A percentile compares a stretch with the other conserved stretches of the same genome.
Evolutionary conservation across 164 flowering plant genomes (phyloP).

Genomic region (Nymphaea thermarum): DNA sequence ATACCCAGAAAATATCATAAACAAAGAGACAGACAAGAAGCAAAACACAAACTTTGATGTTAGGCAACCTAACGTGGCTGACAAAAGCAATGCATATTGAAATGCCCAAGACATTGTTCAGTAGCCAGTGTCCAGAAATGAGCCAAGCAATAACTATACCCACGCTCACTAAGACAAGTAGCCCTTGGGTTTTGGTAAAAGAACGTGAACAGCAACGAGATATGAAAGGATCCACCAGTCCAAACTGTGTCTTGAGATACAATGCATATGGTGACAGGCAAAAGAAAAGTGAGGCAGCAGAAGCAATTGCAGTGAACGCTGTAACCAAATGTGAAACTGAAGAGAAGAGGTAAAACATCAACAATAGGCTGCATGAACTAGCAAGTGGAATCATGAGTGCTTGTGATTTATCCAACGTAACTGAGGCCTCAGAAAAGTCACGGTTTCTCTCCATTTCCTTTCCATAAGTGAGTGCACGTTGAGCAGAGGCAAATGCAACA

Average conservation of each 20-base stretch:
- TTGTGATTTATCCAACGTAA: slow-evolving; percentile 75
- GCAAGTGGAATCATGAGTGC: slow-evolving; percentile 89
- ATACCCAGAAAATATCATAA: slow-evolving; percentile 97
- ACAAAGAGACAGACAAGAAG: slow-evolving; percentile 81
- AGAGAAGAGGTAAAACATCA: slow-evolving; percentile 89
- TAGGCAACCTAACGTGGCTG: slow-evolving; percentile 92
- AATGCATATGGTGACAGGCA: slow-evolving; percentile 61
- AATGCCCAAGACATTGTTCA: slow-evolving; percentile 82
- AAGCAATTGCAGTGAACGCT: slow-evolving; percentile 74
- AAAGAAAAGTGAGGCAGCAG: slow-evolving; percentile 73
- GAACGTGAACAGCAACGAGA: slow-evolving; percentile 77
- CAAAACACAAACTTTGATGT: slow-evolving; percentile 87
- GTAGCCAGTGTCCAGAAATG: slow-evolving; percentile 83
- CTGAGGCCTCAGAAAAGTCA: slow-evolving; percentile 72
- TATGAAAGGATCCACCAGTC: slow-evolving; percentile 57
- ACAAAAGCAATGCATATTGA: slow-evolving; percentile 90
- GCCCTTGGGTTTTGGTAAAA: slow-evolving; percentile 53
- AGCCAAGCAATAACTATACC: slow-evolving; percentile 67
- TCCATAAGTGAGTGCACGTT: slow-evolving; percentile 67
- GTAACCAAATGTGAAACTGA: slow-evolving; percentile 85
- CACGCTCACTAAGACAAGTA: slow-evolving; percentile 37
- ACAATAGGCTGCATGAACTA: slow-evolving; percentile 80
- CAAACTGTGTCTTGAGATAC: slow-evolving; percentile 36
- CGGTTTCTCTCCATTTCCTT: slow-evolving; percentile 86
- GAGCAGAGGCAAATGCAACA: slow-evolving; percentile 81